phyloP scores from a whole-genome alignment of 2,329 filamentous ascomycete genomes.

The Camillea tinctor region DNA sequence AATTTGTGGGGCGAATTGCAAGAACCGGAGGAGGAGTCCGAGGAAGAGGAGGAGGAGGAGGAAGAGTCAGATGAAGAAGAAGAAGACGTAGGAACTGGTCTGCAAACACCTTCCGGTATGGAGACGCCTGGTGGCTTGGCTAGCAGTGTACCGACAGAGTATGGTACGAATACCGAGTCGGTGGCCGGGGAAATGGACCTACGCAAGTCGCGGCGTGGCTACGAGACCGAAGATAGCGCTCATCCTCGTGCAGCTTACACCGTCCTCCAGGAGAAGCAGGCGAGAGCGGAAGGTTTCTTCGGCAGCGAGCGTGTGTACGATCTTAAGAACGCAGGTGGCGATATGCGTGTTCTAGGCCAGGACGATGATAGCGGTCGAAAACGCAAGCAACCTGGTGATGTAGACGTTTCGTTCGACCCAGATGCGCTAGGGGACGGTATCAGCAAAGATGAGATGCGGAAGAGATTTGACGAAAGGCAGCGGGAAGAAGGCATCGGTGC shows the following conservation, averaged over 20 bases:
- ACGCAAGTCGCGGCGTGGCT: slow-evolving; percentile 80
- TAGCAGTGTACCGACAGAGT: slow-evolving; percentile 79
- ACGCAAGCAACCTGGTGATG: slow-evolving; percentile 93
- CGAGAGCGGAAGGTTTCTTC: slow-evolving; percentile 88
- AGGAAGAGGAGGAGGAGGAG: slow-evolving; percentile 69
- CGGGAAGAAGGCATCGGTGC: slow-evolving; percentile 65
- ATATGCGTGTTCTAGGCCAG: slow-evolving; percentile 72
- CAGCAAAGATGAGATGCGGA: slow-evolving; percentile 78
- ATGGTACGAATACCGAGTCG: slow-evolving; percentile 66
- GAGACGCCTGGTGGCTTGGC: slow-evolving; percentile 80
- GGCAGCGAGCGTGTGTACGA: slow-evolving; percentile 94
- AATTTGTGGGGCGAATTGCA: slow-evolving; percentile 91
- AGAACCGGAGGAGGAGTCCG: slow-evolving; percentile 56
- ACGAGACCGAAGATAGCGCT: slow-evolving; percentile 79
- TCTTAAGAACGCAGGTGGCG: slow-evolving; percentile 55
- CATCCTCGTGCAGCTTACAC: slow-evolving; percentile 80
- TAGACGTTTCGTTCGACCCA: slow-evolving; percentile 88
- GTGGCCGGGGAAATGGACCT: slow-evolving; percentile 87
- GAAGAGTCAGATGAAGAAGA: slow-evolving; percentile 64
- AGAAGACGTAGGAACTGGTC: slow-evolving; percentile 60
- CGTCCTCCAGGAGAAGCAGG: slow-evolving; percentile 84
- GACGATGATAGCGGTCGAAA: slow-evolving; percentile 73
- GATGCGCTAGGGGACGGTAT: slow-evolving; percentile 75
- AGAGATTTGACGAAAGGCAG: slow-evolving; percentile 73
- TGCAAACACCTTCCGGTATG: slow-evolving; percentile 72